phyloP scores from a whole-genome alignment of 768 basidiomycete genomes.

The Suillus clintonianus region DNA sequence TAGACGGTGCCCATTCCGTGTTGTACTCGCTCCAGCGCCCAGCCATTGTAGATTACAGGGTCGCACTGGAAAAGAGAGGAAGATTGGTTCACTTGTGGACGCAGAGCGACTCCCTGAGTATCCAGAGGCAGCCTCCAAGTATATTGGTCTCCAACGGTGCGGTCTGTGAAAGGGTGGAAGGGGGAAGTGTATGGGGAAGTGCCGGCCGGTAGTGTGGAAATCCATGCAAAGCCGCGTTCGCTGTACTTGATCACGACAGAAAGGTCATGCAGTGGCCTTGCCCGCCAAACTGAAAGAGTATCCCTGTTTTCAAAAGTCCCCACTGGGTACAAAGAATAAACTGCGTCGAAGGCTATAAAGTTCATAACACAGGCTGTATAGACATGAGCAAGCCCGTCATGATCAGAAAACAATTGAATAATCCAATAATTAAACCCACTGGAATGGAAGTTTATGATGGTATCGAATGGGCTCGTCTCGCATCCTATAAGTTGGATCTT shows the following conservation, averaged over 20 bases:
- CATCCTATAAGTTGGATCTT: constrained; percentile 45
- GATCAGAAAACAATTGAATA: neutral
- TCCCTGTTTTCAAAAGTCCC: constrained; percentile 37
- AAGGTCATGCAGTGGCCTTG: constrained; percentile 2
- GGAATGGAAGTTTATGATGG: constrained; percentile 44
- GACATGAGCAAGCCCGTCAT: neutral
- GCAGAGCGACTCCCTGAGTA: constrained; percentile 3
- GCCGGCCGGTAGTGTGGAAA: constrained; percentile 9
- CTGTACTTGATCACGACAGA: constrained; percentile 32
- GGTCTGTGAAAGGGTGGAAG: constrained; percentile 16
- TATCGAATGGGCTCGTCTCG: constrained; percentile 32
- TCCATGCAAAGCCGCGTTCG: constrained; percentile 34
- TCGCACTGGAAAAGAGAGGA: constrained; percentile 7
- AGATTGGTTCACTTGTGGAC: constrained; percentile 2
- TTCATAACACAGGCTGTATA: constrained; percentile 44
- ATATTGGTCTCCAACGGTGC: constrained; percentile 29
- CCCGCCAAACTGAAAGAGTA: constrained; percentile 22
- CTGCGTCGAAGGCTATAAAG: constrained; percentile 38
- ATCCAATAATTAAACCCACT: constrained; percentile 29
- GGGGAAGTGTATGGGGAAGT: constrained; percentile 2
- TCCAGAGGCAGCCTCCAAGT: constrained; percentile 30
- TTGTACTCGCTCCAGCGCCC: constrained; percentile 1
- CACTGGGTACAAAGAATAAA: constrained; percentile 40
- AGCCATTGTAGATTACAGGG: constrained; percentile 11
- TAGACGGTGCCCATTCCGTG: constrained; percentile 1